These are phyloP conservation scores for Penicillium ochrochloron DNA, from an alignment of 495 filamentous ascomycete genomes.

Conservation along the genomic window DNA sequence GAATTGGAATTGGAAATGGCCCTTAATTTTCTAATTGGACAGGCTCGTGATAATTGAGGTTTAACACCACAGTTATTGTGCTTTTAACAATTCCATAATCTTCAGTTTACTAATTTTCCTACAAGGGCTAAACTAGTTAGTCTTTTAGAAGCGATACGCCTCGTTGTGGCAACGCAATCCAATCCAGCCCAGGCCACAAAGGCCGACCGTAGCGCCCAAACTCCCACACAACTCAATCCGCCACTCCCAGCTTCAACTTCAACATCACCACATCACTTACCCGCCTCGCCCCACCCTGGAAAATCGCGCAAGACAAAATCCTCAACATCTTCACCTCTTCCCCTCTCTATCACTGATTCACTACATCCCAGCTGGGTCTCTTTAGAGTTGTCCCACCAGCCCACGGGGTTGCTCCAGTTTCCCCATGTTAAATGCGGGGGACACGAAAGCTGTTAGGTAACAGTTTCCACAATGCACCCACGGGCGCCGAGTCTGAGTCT, in stretches of 20 bases:
- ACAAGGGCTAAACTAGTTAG: not conserved
- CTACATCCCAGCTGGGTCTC: slow-evolving; percentile 8
- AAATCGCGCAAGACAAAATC: not conserved
- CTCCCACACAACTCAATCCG: not conserved
- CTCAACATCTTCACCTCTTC: not conserved
- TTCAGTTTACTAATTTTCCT: not conserved
- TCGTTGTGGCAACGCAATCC: not conserved
- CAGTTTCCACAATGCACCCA: slow-evolving; percentile 37
- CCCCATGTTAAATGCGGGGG: slow-evolving; percentile 35
- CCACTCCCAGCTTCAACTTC: slow-evolving; percentile 1
- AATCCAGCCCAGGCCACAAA: not conserved
- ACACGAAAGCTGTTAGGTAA: slow-evolving; percentile 38
- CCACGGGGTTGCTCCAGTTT: slow-evolving; percentile 14
- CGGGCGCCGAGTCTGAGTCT: slow-evolving; percentile 24
- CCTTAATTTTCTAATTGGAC: not conserved
- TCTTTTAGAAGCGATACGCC: not conserved
- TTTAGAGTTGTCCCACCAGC: slow-evolving; percentile 30
- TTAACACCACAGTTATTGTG: not conserved
- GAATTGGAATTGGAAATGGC: not conserved
- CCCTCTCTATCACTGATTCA: not conserved
- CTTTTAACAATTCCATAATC: not conserved
- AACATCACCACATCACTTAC: not conserved
- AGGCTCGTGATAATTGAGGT: not conserved
- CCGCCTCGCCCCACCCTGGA: not conserved
- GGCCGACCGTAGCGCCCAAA: slow-evolving; percentile 8